Evolutionary conservation across 179 eudicot genomes (phyloP).

Genomic region (Drosera spatulata): DNA sequence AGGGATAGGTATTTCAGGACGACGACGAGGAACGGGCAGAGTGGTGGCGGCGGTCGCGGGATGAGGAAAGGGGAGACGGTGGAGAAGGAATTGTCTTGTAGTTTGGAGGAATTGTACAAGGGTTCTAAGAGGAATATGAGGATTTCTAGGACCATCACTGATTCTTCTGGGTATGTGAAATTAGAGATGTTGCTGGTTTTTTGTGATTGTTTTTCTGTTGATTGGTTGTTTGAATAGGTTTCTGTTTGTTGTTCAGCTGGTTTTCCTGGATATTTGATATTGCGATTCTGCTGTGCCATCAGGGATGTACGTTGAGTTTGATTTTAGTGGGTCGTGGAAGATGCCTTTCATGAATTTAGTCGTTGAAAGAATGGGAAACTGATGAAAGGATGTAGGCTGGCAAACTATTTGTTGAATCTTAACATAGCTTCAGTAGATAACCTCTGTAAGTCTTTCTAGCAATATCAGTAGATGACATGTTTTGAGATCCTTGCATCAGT

Average conservation of each 20-base stretch:
- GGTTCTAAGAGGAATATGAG: constrained; percentile 84
- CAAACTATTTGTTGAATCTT: too few relatives aligned
- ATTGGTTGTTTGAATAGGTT: not conserved
- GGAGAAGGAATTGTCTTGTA: constrained; percentile 61
- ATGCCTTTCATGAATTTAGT: too few relatives aligned
- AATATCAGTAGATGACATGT: too few relatives aligned
- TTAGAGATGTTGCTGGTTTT: too few relatives aligned
- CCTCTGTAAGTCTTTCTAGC: too few relatives aligned
- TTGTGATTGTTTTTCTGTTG: not conserved
- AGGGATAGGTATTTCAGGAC: constrained; percentile 33
- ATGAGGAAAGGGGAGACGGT: constrained; percentile 50
- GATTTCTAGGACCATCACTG: constrained; percentile 57
- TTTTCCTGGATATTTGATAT: constrained; percentile 31
- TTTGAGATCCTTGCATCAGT: not conserved
- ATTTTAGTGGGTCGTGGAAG: too few relatives aligned
- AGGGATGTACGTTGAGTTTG: not conserved
- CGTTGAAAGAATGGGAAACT: too few relatives aligned
- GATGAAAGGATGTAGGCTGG: too few relatives aligned
- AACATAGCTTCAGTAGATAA: too few relatives aligned
- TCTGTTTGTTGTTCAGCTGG: not conserved
- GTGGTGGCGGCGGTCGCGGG: constrained; percentile 5
- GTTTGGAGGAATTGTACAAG: constrained; percentile 56
- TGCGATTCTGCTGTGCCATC: constrained; percentile 2
- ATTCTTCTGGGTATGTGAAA: constrained; percentile 47
- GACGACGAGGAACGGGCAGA: constrained; percentile 10